phyloP scores from a whole-genome alignment of 2,329 filamentous ascomycete genomes.

The Ceratocystis cacaofunesta region DNA sequence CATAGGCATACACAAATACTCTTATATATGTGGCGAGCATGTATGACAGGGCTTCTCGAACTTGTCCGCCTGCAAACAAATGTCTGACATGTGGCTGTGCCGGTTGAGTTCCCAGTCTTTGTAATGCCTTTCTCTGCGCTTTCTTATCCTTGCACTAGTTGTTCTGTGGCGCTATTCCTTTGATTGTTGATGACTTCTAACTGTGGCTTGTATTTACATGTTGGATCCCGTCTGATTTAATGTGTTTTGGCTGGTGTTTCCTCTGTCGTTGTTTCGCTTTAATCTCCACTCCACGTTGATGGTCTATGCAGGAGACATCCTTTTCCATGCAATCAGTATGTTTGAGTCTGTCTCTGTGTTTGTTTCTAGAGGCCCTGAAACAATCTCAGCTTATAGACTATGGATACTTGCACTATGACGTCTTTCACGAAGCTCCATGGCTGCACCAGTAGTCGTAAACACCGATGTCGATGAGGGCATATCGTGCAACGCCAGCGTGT shows the following conservation, averaged over 20 bases:
- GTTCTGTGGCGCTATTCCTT: neutral
- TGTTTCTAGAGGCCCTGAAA: neutral
- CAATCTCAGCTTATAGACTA: neutral
- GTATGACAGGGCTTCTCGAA: neutral
- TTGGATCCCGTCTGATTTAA: too few relatives aligned
- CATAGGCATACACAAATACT: neutral
- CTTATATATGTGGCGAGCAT: too few relatives aligned
- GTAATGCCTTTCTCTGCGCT: neutral
- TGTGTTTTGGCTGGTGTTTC: too few relatives aligned
- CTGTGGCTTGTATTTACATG: neutral
- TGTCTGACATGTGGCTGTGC: neutral
- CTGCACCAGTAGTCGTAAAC: conserved; percentile 34
- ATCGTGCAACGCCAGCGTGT: conserved; percentile 29
- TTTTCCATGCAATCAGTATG: neutral
- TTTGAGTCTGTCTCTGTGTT: neutral
- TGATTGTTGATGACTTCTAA: neutral
- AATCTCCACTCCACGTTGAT: neutral
- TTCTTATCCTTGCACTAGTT: neutral
- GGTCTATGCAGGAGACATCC: neutral
- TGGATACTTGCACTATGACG: conserved; percentile 3
- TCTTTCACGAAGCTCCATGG: conserved; percentile 12
- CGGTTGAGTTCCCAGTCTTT: neutral
- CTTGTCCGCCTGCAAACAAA: neutral
- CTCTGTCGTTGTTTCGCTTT: neutral
- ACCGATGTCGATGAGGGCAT: conserved; percentile 48